Conservation (phyloP, 768 basidiomycete genomes). For the Hygrophoropsis aurantiaca region DNA sequence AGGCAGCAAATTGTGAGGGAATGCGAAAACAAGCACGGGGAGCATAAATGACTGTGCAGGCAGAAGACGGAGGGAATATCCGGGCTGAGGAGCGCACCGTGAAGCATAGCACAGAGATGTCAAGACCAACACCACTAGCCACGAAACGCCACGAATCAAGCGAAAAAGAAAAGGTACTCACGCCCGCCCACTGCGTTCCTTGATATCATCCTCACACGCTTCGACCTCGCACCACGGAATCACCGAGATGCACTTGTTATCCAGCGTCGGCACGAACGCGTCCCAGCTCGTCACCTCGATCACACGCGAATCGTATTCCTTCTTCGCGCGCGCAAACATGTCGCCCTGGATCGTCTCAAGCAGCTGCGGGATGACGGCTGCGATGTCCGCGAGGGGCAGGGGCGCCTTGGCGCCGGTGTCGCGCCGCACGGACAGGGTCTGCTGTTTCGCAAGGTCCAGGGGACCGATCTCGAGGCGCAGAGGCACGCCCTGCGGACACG, state of each 20-base stretch:
- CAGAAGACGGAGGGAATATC: too few relatives aligned
- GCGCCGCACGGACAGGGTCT: conserved; percentile 84
- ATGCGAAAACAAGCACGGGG: too few relatives aligned
- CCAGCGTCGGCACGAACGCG: conserved; percentile 87
- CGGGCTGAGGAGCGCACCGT: too few relatives aligned
- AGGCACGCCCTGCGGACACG: conserved; percentile 77
- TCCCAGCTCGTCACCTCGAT: conserved; percentile 85
- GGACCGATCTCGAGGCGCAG: conserved; percentile 97
- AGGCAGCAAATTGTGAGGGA: too few relatives aligned
- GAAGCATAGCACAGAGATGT: neutral
- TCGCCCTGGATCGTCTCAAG: conserved; percentile 86
- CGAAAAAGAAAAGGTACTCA: conserved; percentile 33
- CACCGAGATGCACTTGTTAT: conserved; percentile 82
- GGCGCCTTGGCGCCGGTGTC: conserved; percentile 65
- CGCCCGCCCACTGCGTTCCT: conserved; percentile 87
- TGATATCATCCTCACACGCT: conserved; percentile 96
- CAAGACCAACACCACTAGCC: neutral
- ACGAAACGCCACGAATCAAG: neutral
- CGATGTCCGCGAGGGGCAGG: conserved; percentile 49
- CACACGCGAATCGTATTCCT: conserved; percentile 67
- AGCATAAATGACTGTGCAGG: too few relatives aligned
- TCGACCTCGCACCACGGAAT: conserved; percentile 97
- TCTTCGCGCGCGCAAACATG: conserved; percentile 81
- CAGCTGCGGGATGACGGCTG: conserved; percentile 53
- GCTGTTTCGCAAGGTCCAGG: conserved; percentile 79